phyloP scores from a whole-genome alignment of 768 basidiomycete species.

The Termitomyces sp. region DNA sequence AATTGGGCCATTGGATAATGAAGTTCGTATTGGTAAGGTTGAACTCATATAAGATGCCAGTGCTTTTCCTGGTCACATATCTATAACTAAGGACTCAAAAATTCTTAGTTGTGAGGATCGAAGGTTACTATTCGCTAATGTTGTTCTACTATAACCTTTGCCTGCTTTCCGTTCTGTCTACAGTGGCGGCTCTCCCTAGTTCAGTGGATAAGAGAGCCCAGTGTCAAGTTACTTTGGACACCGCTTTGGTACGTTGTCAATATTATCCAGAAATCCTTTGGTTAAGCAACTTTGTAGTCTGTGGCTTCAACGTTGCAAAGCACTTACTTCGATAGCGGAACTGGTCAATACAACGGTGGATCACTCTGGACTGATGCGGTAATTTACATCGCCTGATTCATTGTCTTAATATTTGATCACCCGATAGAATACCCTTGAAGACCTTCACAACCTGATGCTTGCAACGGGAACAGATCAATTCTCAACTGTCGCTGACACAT shows the following conservation, averaged over 20 bases:
- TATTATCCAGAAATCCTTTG: neutral
- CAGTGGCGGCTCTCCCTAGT: slow-evolving; percentile 4
- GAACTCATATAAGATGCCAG: neutral
- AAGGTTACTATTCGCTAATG: neutral
- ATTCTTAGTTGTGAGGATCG: neutral
- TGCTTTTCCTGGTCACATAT: neutral
- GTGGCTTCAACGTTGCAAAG: slow-evolving; percentile 30
- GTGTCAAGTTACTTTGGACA: slow-evolving; percentile 15
- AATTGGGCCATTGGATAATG: neutral
- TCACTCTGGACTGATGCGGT: slow-evolving; percentile 55
- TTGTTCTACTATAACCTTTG: neutral
- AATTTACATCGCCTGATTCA: slow-evolving; percentile 5
- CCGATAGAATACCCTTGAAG: slow-evolving; percentile 48
- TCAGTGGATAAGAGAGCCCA: slow-evolving; percentile 13
- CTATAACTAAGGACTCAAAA: neutral
- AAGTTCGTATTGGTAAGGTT: neutral
- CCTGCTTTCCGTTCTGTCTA: neutral
- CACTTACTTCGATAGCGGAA: slow-evolving; percentile 35
- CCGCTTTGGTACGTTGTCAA: slow-evolving; percentile 7
- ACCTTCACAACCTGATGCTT: slow-evolving; percentile 56
- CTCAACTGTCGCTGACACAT: slow-evolving; percentile 33
- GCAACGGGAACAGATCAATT: slow-evolving; percentile 38
- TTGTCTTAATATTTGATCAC: neutral
- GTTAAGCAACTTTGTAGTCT: slow-evolving; percentile 11
- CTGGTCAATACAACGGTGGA: slow-evolving; percentile 43